Conservation (phyloP, 257 asterid species). For the Solanum pennellii region DNA sequence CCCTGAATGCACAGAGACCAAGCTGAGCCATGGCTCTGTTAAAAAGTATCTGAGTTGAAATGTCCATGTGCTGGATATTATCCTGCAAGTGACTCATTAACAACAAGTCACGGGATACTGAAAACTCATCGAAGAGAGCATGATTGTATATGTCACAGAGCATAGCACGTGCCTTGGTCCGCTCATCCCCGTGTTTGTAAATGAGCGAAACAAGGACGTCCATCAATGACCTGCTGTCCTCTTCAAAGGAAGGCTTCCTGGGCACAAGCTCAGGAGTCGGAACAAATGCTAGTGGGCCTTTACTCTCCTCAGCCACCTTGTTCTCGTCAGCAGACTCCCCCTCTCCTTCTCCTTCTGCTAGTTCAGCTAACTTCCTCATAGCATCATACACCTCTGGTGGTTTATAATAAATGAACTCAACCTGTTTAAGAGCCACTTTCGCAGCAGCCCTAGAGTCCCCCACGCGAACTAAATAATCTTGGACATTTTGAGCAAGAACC, state of each 20-base stretch:
- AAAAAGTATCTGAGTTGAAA: conserved; percentile 82
- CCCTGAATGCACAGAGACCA: conserved; percentile 86
- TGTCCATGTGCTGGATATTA: conserved; percentile 90
- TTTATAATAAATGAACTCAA: conserved; percentile 79
- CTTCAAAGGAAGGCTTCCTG: conserved; percentile 77
- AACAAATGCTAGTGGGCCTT: conserved; percentile 58
- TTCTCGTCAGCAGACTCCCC: conserved; percentile 43
- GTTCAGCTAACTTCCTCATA: conserved; percentile 81
- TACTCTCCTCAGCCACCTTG: conserved; percentile 44
- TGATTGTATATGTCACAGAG: conserved; percentile 92
- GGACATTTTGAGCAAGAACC: conserved; percentile 83
- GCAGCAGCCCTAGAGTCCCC: conserved; percentile 79
- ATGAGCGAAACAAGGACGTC: conserved; percentile 72
- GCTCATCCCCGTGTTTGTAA: conserved; percentile 77
- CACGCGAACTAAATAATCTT: conserved; percentile 52
- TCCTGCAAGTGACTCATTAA: conserved; percentile 98
- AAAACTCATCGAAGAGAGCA: conserved; percentile 77
- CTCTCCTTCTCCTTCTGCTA: conserved; percentile 22
- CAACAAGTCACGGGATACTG: conserved; percentile 74
- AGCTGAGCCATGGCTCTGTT: conserved; percentile 97
- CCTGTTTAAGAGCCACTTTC: conserved; percentile 85
- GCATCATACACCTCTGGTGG: conserved; percentile 95
- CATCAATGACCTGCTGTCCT: conserved; percentile 70
- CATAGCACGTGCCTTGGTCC: conserved; percentile 98
- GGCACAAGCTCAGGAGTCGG: conserved; percentile 69